Evolutionary conservation across 805 yeast species (phyloP).

Genomic region (Metschnikowia amazonensis): DNA sequence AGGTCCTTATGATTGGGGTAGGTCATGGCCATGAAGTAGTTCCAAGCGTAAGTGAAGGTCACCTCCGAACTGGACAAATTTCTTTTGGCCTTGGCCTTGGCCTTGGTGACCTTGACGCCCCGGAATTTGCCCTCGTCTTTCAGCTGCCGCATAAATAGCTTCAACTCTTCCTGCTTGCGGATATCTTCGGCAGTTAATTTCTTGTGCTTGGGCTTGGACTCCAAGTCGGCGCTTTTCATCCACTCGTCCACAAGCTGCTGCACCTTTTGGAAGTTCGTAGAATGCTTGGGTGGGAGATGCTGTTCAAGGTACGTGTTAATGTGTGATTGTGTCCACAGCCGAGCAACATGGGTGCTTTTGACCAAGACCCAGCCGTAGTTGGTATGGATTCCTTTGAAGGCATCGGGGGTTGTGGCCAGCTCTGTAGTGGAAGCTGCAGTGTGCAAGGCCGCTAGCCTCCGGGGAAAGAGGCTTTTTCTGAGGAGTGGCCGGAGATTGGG

Average conservation of each 20-base stretch:
- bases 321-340: constrained; percentile 20
- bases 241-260: constrained; percentile 18
- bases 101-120: background rate
- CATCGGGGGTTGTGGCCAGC: constrained; percentile 13
- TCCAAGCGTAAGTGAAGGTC: constrained; percentile 35
- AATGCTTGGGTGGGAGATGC: constrained; percentile 1
- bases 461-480: background rate
- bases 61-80: constrained; percentile 14
- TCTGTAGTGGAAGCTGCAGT: background rate
- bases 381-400: constrained; percentile 18
- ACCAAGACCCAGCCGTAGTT: constrained; percentile 24
- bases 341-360: constrained; percentile 17
- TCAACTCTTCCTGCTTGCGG: constrained; percentile 17
- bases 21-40: constrained; percentile 25
- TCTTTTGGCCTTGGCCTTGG: background rate
- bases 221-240: constrained; percentile 14
- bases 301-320: constrained; percentile 8
- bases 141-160: constrained; percentile 22
- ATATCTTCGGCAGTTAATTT: constrained; percentile 15
- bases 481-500: no score
- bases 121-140: constrained; percentile 17
- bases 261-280: constrained; percentile 1
- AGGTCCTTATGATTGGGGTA: constrained; percentile 17
- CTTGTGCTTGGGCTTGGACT: constrained; percentile 11
- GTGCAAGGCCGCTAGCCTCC: background rate